Conservation (phyloP, 2,329 filamentous ascomycete genomes). For the Fusarium fujikuroi region DNA sequence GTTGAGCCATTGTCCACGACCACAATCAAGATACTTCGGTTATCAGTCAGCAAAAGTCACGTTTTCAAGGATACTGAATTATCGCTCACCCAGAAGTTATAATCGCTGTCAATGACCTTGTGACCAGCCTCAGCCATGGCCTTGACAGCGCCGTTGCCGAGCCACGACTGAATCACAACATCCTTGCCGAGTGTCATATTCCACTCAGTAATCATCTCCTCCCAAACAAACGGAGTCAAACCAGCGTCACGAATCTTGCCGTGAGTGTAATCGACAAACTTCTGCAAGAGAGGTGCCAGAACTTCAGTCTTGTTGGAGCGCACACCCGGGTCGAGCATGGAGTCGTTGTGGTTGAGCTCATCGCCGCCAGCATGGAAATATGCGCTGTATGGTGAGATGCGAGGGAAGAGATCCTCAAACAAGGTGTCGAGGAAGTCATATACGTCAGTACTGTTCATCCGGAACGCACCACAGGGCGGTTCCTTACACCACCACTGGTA, state of each 20-base stretch:
- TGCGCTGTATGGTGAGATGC: slow-evolving; percentile 73
- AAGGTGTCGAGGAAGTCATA: slow-evolving; percentile 77
- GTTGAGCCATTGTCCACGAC: slow-evolving; percentile 82
- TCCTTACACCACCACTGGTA: slow-evolving; percentile 70
- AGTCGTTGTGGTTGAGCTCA: slow-evolving; percentile 79
- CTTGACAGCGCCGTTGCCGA: slow-evolving; percentile 70
- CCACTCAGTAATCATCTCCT: slow-evolving; percentile 85
- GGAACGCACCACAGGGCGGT: slow-evolving; percentile 76
- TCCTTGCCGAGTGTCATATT: slow-evolving; percentile 77
- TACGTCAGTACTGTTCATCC: slow-evolving; percentile 78
- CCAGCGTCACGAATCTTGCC: slow-evolving; percentile 70
- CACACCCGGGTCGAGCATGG: slow-evolving; percentile 76
- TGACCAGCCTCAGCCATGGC: slow-evolving; percentile 70
- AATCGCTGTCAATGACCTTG: slow-evolving; percentile 79
- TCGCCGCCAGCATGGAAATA: slow-evolving; percentile 92
- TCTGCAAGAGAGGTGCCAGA: slow-evolving; percentile 80
- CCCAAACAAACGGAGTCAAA: slow-evolving; percentile 83
- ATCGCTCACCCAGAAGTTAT: slow-evolving; percentile 75
- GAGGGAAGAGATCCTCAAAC: slow-evolving; percentile 80
- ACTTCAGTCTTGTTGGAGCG: slow-evolving; percentile 71
- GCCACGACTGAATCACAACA: slow-evolving; percentile 83
- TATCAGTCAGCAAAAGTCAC: slow-evolving; percentile 32
- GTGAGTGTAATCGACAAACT: slow-evolving; percentile 78
- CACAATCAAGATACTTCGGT: slow-evolving; percentile 81
- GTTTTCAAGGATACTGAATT: too few species aligned